Evolutionary conservation across 805 yeast species (phyloP), one percentile per base, ranked within the genome.

Genomic region (Wickerhamomyces chaumierensis): DNA sequence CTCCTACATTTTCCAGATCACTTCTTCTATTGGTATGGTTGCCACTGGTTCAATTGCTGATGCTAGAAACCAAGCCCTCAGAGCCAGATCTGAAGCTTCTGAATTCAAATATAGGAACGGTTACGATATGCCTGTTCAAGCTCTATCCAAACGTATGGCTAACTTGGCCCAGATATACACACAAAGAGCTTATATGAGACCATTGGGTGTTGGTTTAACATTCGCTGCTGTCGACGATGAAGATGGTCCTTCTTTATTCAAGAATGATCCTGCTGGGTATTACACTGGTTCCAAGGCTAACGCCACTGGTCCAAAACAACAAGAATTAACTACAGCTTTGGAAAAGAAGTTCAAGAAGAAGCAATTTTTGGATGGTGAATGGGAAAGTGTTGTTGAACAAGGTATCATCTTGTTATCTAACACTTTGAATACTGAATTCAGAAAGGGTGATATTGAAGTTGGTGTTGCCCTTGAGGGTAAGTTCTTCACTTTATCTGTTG

Each of bases 111-210:
- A 90, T 66, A 81, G 84, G 58, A 84, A 85, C 60, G 98, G 98
- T 32, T 92, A 87, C 58, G 96, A 85, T 56, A 88, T 92, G 86
- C 97, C 97, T 3, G 85, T 84, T 45, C 96, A 86, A 56, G 85
- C 82, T 20, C 67, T 88, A 52, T 84, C 96, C 32, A 90, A 90
- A 65, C 74, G 96, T 58, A 81, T 92, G 83, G 97, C 97, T 40
- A 92, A 92, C 59, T 65, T 87, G 56, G 82, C 95, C 36, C 98
- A 92, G 67, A 75, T 92, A 45, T 92, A 87, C 62, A 92, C 98
- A 33, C 98, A 92, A 64, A 74, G 96, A 57, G 97, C 97, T 11
- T 90, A 90, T 62, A 92, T 92, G 97, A 78, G 98, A 62, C 98
- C 98, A 19, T 69, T 87, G 48, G 98, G 98, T 31, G 96, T 90